phyloP scores from a whole-genome alignment of 306 rosid species.

The Phaseolus lunatus region DNA sequence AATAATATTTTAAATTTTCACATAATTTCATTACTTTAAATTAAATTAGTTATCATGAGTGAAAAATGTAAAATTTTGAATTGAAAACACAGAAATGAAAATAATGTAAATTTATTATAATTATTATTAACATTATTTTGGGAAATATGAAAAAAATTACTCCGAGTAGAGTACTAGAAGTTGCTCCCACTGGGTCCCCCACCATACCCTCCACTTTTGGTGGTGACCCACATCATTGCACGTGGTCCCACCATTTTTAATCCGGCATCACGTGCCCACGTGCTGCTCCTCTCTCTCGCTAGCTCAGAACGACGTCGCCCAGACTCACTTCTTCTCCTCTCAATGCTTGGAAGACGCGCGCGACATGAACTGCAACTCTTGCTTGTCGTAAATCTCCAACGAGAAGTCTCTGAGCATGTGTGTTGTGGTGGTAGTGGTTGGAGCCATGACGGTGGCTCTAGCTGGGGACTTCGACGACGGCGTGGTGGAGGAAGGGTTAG shows the following conservation, averaged over 20 bases:
- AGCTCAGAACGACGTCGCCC: slow-evolving; percentile 27
- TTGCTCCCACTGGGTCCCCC: slow-evolving; percentile 44
- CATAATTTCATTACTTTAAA: no score
- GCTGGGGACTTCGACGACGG: slow-evolving; percentile 47
- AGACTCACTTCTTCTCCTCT: slow-evolving; percentile 9
- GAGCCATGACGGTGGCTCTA: slow-evolving; percentile 48
- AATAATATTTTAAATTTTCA: no score
- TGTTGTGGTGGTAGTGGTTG: slow-evolving; percentile 38
- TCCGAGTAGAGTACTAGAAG: slow-evolving; percentile 1
- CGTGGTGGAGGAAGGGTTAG: slow-evolving; percentile 26
- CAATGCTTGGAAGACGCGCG: slow-evolving; percentile 57
- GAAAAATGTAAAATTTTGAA: neutral
- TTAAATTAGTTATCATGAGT: no score
- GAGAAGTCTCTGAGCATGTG: slow-evolving; percentile 74
- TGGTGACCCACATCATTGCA: slow-evolving; percentile 48
- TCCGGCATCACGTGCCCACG: slow-evolving; percentile 66
- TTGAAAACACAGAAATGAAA: neutral
- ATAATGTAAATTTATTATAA: neutral
- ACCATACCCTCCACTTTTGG: slow-evolving; percentile 42
- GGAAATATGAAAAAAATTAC: neutral
- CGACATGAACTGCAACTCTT: slow-evolving; percentile 80
- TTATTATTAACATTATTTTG: neutral
- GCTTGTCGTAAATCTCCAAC: slow-evolving; percentile 67
- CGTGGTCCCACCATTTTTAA: slow-evolving; percentile 59
- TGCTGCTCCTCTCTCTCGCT: slow-evolving; percentile 50